Conservation (phyloP, 495 filamentous ascomycete species). For the Annulohypoxylon moriforme region DNA sequence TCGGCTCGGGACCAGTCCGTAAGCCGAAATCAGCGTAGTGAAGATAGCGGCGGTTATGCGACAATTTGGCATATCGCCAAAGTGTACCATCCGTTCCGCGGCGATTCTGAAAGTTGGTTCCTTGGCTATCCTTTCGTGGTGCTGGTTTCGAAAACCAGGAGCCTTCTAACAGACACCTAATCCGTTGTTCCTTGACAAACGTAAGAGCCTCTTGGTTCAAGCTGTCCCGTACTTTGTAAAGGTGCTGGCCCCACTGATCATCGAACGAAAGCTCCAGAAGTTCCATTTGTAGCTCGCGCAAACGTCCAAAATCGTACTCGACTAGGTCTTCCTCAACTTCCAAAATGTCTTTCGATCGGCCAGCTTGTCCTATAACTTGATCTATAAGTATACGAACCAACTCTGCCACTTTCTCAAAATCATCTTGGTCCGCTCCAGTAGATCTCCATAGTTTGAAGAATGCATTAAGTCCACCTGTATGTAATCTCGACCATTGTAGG, state of each 20-base stretch:
- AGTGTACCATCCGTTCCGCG: slow-evolving; percentile 56
- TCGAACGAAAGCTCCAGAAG: slow-evolving; percentile 90
- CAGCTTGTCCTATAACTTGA: slow-evolving; percentile 86
- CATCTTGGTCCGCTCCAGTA: slow-evolving; percentile 81
- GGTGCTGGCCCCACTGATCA: slow-evolving; percentile 91
- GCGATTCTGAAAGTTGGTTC: slow-evolving; percentile 50
- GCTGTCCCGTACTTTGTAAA: slow-evolving; percentile 90
- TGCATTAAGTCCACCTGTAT: slow-evolving; percentile 85
- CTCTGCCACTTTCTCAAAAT: slow-evolving; percentile 93
- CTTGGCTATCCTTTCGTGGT: slow-evolving; percentile 54
- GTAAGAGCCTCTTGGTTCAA: slow-evolving; percentile 90
- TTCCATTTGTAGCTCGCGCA: slow-evolving; percentile 95
- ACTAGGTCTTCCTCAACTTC: slow-evolving; percentile 90
- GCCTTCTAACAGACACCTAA: slow-evolving; percentile 89
- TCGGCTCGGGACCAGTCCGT: slow-evolving; percentile 71
- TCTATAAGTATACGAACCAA: slow-evolving; percentile 91
- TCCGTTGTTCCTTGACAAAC: slow-evolving; percentile 96
- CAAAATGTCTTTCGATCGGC: slow-evolving; percentile 84
- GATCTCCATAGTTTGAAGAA: slow-evolving; percentile 94
- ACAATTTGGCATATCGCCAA: slow-evolving; percentile 88
- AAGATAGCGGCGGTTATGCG: slow-evolving; percentile 89
- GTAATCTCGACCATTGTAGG: slow-evolving; percentile 95
- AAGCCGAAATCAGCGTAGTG: slow-evolving; percentile 90
- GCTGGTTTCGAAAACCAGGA: slow-evolving; percentile 83
- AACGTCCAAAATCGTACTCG: slow-evolving; percentile 79